Conservation (phyloP, 441 rosid genomes). For the Adansonia madagascariensis region DNA sequence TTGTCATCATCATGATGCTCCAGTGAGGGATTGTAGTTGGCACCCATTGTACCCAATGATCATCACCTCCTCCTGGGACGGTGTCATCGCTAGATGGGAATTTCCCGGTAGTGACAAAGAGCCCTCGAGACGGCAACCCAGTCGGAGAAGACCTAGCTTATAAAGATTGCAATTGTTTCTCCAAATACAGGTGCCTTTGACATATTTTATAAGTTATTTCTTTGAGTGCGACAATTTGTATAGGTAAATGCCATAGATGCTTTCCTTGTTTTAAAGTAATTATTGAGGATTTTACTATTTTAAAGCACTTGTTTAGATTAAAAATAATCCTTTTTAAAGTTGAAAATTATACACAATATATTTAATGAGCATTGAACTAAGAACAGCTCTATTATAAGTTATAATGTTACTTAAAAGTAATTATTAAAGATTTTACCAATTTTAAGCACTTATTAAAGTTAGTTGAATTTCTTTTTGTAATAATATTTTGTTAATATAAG, state of each 20-base stretch:
- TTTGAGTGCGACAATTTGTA: background rate
- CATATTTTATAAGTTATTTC: background rate
- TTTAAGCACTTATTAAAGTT: too few species aligned
- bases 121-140: constrained; percentile 16
- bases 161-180: background rate
- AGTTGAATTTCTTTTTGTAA: too few species aligned
- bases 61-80: constrained; percentile 88
- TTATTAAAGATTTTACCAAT: too few species aligned
- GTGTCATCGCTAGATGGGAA: constrained; percentile 72
- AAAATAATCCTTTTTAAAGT: too few species aligned
- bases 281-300: too few species aligned
- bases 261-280: background rate
- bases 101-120: constrained; percentile 49
- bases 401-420: too few species aligned
- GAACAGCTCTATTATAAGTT: too few species aligned
- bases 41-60: constrained; percentile 74
- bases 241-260: background rate
- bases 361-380: too few species aligned
- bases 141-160: background rate
- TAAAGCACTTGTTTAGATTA: too few species aligned
- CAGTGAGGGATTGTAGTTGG: constrained; percentile 91
- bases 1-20: constrained; percentile 51
- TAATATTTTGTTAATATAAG: too few species aligned
- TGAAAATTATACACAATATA: too few species aligned
- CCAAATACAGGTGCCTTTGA: background rate